Evolutionary conservation across 306 rosid species (phyloP).

Genomic region (Sindora glabra): DNA sequence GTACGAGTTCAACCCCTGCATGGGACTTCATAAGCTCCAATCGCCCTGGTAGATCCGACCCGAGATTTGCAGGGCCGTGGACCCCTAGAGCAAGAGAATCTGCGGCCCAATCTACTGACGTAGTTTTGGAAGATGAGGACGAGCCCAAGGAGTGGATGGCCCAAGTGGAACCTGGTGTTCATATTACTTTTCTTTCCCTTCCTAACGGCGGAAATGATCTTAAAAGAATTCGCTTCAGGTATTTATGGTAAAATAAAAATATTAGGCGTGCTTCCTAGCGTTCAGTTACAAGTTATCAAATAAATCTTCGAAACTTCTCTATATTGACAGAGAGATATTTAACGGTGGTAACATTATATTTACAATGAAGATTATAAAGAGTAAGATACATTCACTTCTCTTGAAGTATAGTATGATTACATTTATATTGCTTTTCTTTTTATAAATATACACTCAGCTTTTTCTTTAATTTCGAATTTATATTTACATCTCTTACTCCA

Average conservation of each 20-base stretch:
- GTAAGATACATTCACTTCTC: too few relatives aligned
- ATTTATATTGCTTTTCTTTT: too few relatives aligned
- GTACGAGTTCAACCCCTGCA: slow-evolving; percentile 78
- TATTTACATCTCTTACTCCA: too few relatives aligned
- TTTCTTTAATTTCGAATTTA: too few relatives aligned
- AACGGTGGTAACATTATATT: too few relatives aligned
- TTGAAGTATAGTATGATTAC: too few relatives aligned
- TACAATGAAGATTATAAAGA: too few relatives aligned
- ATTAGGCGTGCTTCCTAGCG: neutral
- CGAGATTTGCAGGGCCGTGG: slow-evolving; percentile 41
- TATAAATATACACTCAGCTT: too few relatives aligned
- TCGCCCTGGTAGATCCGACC: slow-evolving; percentile 45
- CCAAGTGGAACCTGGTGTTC: slow-evolving; percentile 95
- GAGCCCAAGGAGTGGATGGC: slow-evolving; percentile 87
- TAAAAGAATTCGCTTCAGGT: slow-evolving; percentile 84
- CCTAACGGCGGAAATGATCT: slow-evolving; percentile 91
- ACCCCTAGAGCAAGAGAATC: slow-evolving; percentile 43
- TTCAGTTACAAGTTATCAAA: neutral
- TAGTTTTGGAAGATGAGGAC: slow-evolving; percentile 56
- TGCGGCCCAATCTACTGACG: slow-evolving; percentile 39
- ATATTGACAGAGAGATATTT: too few relatives aligned
- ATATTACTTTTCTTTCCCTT: slow-evolving; percentile 73
- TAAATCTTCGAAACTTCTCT: too few relatives aligned
- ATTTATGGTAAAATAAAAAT: too few relatives aligned
- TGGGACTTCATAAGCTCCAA: slow-evolving; percentile 64